Conservation (phyloP, 2,329 filamentous ascomycete species). For the Botrytis fabae region DNA sequence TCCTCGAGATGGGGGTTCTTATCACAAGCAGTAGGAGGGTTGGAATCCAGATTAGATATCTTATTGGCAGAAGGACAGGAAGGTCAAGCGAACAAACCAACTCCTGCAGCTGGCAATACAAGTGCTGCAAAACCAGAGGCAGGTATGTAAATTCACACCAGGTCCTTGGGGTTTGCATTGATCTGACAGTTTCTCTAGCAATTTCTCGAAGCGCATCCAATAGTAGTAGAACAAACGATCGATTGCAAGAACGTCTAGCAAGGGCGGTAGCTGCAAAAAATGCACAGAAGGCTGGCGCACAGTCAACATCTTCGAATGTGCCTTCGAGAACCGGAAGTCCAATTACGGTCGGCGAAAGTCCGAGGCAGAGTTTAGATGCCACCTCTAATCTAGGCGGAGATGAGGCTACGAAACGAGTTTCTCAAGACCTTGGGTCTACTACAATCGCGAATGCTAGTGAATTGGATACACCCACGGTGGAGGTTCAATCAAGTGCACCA, state of each 20-base stretch:
- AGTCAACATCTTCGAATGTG: slow-evolving; percentile 51
- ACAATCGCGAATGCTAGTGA: neutral
- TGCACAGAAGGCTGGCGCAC: slow-evolving; percentile 46
- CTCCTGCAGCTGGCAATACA: slow-evolving; percentile 45
- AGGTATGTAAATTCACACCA: slow-evolving; percentile 39
- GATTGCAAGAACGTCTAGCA: slow-evolving; percentile 85
- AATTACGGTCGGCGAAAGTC: slow-evolving; percentile 46
- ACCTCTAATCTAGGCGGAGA: slow-evolving; percentile 30
- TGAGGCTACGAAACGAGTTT: slow-evolving; percentile 2
- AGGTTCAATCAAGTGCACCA: slow-evolving; percentile 26
- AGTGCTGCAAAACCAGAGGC: slow-evolving; percentile 41
- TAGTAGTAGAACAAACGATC: slow-evolving; percentile 67
- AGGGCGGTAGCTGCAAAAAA: slow-evolving; percentile 79
- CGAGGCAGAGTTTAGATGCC: slow-evolving; percentile 48
- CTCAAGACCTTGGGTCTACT: slow-evolving; percentile 19
- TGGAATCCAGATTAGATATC: slow-evolving; percentile 89
- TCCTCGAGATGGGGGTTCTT: slow-evolving; percentile 76
- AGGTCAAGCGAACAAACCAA: slow-evolving; percentile 26
- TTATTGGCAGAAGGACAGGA: slow-evolving; percentile 82
- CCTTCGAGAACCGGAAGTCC: slow-evolving; percentile 56
- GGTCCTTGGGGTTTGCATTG: neutral
- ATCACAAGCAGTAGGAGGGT: slow-evolving; percentile 86
- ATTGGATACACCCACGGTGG: slow-evolving; percentile 27
- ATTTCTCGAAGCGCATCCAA: slow-evolving; percentile 65
- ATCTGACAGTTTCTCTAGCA: slow-evolving; percentile 38